Evolutionary conservation across 148 eudicot species (phyloP).

Genomic region (Polygonum aviculare): DNA sequence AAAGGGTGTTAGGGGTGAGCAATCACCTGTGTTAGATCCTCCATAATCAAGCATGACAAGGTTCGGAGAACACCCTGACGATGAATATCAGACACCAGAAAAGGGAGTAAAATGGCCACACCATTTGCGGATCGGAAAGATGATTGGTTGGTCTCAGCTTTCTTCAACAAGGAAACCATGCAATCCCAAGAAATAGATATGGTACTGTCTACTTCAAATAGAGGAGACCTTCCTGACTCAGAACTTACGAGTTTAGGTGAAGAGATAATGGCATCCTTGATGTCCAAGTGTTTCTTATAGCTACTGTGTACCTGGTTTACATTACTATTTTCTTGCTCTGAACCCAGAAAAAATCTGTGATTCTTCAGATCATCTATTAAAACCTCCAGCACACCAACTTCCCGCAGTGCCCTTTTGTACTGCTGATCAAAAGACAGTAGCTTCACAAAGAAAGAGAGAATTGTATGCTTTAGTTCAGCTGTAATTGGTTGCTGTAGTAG

Average conservation of each 20-base stretch:
- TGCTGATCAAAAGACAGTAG: slow-evolving; percentile 90
- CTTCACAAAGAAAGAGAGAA: slow-evolving; percentile 87
- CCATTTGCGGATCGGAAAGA: slow-evolving; percentile 87
- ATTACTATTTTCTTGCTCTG: slow-evolving; percentile 45
- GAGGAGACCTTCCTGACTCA: slow-evolving; percentile 78
- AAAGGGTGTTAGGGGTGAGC: slow-evolving; percentile 5
- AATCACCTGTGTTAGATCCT: slow-evolving; percentile 77
- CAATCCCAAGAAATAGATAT: slow-evolving; percentile 89
- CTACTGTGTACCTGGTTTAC: slow-evolving; percentile 43
- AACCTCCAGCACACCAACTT: slow-evolving; percentile 97
- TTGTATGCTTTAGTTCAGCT: slow-evolving; percentile 61
- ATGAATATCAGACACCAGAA: slow-evolving; percentile 77
- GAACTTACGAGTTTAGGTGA: slow-evolving; percentile 87
- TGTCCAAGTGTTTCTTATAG: slow-evolving; percentile 79
- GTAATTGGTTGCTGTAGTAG: slow-evolving; percentile 83
- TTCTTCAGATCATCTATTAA: slow-evolving; percentile 92
- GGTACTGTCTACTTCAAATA: slow-evolving; percentile 76
- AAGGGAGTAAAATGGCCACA: slow-evolving; percentile 68
- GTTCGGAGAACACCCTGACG: slow-evolving; percentile 90
- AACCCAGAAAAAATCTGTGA: slow-evolving; percentile 61
- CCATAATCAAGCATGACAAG: slow-evolving; percentile 83
- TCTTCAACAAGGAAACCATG: slow-evolving; percentile 80
- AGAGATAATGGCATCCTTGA: slow-evolving; percentile 75
- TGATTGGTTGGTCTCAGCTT: slow-evolving; percentile 90
- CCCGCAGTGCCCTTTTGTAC: slow-evolving; percentile 88